A percentile compares a stretch with the other conserved stretches of the same genome.
Evolutionary conservation across 306 rosid genomes (phyloP).

Genomic region (Cyclanthera cordifolia): DNA sequence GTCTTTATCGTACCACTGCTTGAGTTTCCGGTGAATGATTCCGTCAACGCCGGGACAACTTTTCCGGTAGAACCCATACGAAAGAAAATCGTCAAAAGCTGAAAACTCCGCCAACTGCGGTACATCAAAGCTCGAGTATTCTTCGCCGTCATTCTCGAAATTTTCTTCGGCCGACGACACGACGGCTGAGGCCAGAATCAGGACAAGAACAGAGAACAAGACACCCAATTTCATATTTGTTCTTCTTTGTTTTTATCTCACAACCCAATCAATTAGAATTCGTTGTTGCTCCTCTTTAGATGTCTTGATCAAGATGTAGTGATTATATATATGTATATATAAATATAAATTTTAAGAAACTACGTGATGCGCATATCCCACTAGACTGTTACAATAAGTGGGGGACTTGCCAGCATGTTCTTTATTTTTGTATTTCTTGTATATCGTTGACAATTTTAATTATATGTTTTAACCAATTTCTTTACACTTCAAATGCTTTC

Average conservation of each 20-base stretch:
- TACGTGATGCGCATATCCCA: conserved; percentile 28
- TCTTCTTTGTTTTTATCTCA: background rate
- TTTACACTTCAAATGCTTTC: too few species aligned
- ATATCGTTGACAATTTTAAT: background rate
- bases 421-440: background rate
- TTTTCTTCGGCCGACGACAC: background rate
- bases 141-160: conserved; percentile 1
- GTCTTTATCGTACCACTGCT: conserved; percentile 44
- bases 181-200: conserved; percentile 21
- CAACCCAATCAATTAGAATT: background rate
- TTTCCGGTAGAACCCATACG: conserved; percentile 35
- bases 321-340: background rate
- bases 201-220: conserved; percentile 15
- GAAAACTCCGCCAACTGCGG: conserved; percentile 24
- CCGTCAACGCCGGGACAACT: conserved; percentile 56
- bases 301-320: background rate
- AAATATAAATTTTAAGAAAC: background rate
- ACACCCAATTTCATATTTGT: background rate
- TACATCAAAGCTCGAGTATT: conserved; percentile 22
- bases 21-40: conserved; percentile 37
- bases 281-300: background rate
- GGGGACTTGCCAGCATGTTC: conserved; percentile 30
- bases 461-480: too few species aligned
- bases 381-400: background rate
- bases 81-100: conserved; percentile 32